A percentile compares a stretch with the other conserved stretches of the same genome.
Conservation (phyloP, 2,329 filamentous ascomycete species). For the Beauveria australis region DNA sequence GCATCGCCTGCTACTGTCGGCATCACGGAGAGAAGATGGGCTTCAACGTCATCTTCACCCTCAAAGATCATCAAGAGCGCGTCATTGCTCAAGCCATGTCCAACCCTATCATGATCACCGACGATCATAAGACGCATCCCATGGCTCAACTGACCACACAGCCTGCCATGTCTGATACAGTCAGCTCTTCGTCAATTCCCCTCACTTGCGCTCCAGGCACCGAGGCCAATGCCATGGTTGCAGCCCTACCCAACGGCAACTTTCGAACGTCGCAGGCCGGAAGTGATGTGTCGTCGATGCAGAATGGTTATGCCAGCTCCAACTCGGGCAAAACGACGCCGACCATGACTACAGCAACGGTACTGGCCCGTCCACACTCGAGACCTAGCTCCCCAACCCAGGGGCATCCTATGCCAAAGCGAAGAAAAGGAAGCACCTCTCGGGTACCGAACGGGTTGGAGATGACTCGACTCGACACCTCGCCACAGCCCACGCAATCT, state of each 20-base stretch:
- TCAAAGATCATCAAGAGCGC: conserved; percentile 71
- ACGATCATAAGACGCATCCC: conserved; percentile 85
- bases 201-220: conserved; percentile 13
- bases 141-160: conserved; percentile 22
- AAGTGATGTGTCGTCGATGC: conserved; percentile 50
- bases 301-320: conserved; percentile 28
- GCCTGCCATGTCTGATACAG: conserved; percentile 21
- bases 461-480: conserved; percentile 74
- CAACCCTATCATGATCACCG: conserved; percentile 89
- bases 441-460: conserved; percentile 66
- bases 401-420: conserved; percentile 62
- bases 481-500: conserved; percentile 31
- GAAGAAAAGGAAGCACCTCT: conserved; percentile 68
- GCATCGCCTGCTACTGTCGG: conserved; percentile 93
- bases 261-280: conserved; percentile 53
- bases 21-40: conserved; percentile 91
- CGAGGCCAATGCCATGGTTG: conserved; percentile 26
- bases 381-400: conserved; percentile 65
- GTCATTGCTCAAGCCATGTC: conserved; percentile 79
- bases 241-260: conserved; percentile 27
- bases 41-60: conserved; percentile 87
- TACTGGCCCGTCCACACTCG: conserved; percentile 42
- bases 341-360: conserved; percentile 15
- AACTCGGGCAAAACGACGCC: conserved; percentile 26
- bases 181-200: conserved; percentile 17